Percentiles rank a stretch among this genome's conserved stretches.
Evolutionary conservation across 177 flowering plant genomes (phyloP).

Genomic region (Tripterygium wilfordii): DNA sequence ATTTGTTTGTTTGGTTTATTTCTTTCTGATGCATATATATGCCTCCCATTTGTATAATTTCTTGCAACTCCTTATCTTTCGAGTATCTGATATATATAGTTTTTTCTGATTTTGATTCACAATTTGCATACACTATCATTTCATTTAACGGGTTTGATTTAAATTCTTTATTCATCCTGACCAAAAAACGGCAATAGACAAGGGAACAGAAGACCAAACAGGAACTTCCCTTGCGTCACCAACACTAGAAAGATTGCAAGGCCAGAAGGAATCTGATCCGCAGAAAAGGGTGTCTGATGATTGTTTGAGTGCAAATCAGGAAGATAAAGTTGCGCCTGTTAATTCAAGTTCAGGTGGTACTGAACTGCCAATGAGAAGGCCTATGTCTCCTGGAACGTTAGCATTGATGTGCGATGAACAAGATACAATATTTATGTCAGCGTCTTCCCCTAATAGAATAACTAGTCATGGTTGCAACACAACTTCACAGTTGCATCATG

Average conservation of each 20-base stretch:
- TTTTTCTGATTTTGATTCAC: too few species aligned
- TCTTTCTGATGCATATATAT: too few species aligned
- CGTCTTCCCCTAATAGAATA: slow-evolving; percentile 50
- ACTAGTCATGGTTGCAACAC: slow-evolving; percentile 22
- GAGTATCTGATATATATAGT: too few species aligned
- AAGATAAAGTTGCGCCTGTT: slow-evolving; percentile 39
- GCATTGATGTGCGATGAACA: slow-evolving; percentile 98
- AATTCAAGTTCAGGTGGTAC: slow-evolving; percentile 58
- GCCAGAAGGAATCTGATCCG: slow-evolving; percentile 34
- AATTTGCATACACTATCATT: neutral
- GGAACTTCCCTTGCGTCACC: slow-evolving; percentile 46
- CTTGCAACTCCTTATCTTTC: too few species aligned
- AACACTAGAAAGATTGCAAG: slow-evolving; percentile 30
- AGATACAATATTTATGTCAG: slow-evolving; percentile 71
- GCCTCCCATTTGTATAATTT: too few species aligned
- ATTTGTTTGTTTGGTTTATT: too few species aligned
- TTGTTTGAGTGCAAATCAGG: slow-evolving; percentile 42
- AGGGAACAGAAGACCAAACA: slow-evolving; percentile 32
- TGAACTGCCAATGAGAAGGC: slow-evolving; percentile 56
- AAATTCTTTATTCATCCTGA: slow-evolving; percentile 29
- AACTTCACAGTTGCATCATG: slow-evolving; percentile 36
- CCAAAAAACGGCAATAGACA: slow-evolving; percentile 30
- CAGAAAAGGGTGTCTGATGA: slow-evolving; percentile 37
- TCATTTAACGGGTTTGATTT: neutral
- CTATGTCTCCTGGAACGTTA: slow-evolving; percentile 93